These are phyloP conservation scores for Umbilicaria muhlenbergii DNA, from an alignment of 495 filamentous ascomycete species.

Conservation along the genomic window DNA sequence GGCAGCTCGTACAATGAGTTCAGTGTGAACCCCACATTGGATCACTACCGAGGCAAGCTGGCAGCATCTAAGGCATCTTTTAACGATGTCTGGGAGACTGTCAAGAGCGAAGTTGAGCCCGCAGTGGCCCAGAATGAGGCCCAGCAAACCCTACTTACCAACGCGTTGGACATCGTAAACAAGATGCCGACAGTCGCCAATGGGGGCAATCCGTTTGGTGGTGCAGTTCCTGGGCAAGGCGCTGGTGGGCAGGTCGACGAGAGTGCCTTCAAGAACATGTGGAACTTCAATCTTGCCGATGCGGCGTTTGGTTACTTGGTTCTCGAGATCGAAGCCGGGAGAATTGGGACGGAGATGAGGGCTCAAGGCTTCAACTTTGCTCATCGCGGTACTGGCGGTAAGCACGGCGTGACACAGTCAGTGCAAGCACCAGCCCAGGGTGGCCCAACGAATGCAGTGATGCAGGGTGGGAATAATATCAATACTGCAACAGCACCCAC, in stretches of 20 bases:
- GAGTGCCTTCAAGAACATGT: conserved; percentile 99
- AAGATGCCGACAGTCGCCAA: conserved; percentile 94
- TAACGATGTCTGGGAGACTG: conserved; percentile 99
- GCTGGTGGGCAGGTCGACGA: conserved; percentile 86
- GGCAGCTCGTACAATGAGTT: conserved; percentile 99
- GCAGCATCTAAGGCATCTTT: conserved; percentile 98
- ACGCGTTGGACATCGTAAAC: conserved; percentile 77
- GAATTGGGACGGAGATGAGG: conserved; percentile 96
- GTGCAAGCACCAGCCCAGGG: conserved; percentile 14
- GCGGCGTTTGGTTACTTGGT: conserved; percentile 94
- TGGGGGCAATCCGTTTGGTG: conserved; percentile 92
- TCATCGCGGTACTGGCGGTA: conserved; percentile 52
- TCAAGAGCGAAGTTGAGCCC: conserved; percentile 84
- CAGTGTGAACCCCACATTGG: conserved; percentile 93
- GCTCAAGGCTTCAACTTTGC: conserved; percentile 99
- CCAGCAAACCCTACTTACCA: conserved; percentile 77
- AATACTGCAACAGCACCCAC: conserved; percentile 13
- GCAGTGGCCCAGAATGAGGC: conserved; percentile 85
- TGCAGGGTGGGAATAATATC: conserved; percentile 5
- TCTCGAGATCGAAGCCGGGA: conserved; percentile 79
- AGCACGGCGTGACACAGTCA: conserved; percentile 25
- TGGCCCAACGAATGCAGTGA: conserved; percentile 10
- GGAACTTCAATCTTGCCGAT: conserved; percentile 99
- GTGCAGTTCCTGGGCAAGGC: conserved; percentile 54
- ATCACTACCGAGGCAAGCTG: conserved; percentile 98